Percentiles rank a stretch among this genome's conserved stretches.
These are phyloP conservation scores for Diplogelasinospora grovesii DNA, from an alignment of 495 filamentous ascomycete species.

Conservation along the genomic window DNA sequence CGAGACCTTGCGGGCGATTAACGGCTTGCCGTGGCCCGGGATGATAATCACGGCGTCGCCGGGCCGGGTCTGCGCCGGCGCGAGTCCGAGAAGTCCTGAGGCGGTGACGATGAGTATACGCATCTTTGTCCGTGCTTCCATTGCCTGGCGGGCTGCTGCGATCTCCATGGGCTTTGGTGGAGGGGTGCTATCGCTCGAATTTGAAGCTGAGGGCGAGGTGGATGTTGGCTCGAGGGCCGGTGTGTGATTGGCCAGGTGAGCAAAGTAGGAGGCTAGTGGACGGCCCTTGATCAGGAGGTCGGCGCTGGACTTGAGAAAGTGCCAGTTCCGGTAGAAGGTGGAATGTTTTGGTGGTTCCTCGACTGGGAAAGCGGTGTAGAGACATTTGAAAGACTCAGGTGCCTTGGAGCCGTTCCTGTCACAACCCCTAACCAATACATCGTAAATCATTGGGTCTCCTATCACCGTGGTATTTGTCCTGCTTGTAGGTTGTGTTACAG, in stretches of 20 bases:
- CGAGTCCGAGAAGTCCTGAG: slow-evolving; percentile 4
- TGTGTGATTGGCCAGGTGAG: not conserved
- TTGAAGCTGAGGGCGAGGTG: too few relatives aligned
- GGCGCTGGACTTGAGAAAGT: slow-evolving; percentile 7
- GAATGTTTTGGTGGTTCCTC: slow-evolving; percentile 1
- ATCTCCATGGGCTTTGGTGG: not conserved
- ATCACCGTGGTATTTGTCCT: not conserved
- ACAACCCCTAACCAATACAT: slow-evolving; percentile 2
- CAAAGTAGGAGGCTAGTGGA: not conserved
- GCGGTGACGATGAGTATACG: not conserved
- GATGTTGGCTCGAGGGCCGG: not conserved
- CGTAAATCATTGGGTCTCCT: not conserved
- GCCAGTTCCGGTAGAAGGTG: slow-evolving; percentile 6
- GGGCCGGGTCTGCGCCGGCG: not conserved
- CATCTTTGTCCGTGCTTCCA: slow-evolving; percentile 5
- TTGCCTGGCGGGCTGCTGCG: slow-evolving; percentile 5
- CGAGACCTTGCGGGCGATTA: slow-evolving; percentile 2
- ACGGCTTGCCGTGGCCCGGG: slow-evolving; percentile 1
- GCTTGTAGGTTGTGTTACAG: not conserved
- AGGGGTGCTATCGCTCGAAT: too few relatives aligned
- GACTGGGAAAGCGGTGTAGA: slow-evolving; percentile 5
- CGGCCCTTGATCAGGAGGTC: not conserved
- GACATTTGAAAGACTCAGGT: slow-evolving; percentile 4
- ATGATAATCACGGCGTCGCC: slow-evolving; percentile 6
- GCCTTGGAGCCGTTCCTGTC: not conserved